Conservation (phyloP, 345 rosid genomes). For the Brassica nigra region DNA sequence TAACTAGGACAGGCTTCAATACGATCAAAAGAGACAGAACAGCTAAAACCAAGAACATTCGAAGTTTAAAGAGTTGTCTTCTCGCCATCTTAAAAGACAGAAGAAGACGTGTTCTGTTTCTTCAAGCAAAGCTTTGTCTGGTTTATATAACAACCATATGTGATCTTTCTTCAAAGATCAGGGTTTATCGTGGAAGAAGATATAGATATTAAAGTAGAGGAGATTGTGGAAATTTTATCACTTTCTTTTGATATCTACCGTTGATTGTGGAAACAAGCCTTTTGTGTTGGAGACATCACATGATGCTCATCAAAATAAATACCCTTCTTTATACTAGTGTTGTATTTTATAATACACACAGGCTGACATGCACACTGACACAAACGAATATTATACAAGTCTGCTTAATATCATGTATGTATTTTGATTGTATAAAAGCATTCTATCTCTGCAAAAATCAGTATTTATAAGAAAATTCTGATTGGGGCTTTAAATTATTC, state of each 20-base stretch:
- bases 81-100: background rate
- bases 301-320: slow-evolving; percentile 27
- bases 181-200: slow-evolving; percentile 35
- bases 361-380: background rate
- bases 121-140: slow-evolving; percentile 2
- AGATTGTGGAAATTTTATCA: slow-evolving; percentile 10
- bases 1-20: slow-evolving; percentile 20
- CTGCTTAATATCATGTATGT: slow-evolving; percentile 10
- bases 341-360: slow-evolving; percentile 6
- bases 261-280: slow-evolving; percentile 39
- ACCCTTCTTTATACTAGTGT: slow-evolving; percentile 25
- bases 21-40: slow-evolving; percentile 13
- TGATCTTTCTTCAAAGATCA: background rate
- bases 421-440: background rate
- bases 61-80: slow-evolving; percentile 22
- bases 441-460: slow-evolving; percentile 35
- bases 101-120: slow-evolving; percentile 19
- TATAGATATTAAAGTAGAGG: slow-evolving; percentile 25
- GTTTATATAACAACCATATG: background rate
- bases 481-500: slow-evolving; percentile 1
- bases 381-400: background rate
- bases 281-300: slow-evolving; percentile 40
- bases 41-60: slow-evolving; percentile 16
- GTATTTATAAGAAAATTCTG: slow-evolving; percentile 21
- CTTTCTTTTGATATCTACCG: slow-evolving; percentile 34